Conservation (phyloP, 495 filamentous ascomycete species). For the Neurospora sp. region DNA sequence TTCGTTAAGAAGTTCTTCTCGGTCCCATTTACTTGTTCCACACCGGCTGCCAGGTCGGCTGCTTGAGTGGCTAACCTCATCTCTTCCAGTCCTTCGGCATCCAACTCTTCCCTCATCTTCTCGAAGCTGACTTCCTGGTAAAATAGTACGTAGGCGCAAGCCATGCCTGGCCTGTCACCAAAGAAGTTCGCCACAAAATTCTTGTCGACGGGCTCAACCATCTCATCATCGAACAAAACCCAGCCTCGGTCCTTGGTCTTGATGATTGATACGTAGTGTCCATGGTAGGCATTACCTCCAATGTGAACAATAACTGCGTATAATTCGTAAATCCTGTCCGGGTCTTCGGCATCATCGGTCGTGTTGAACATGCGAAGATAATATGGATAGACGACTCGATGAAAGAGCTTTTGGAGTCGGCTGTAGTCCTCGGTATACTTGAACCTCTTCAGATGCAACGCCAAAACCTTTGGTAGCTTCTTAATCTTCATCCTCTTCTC, state of each 20-base stretch:
- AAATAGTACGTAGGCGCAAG: slow-evolving; percentile 94
- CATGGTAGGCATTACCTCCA: slow-evolving; percentile 94
- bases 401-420: slow-evolving; percentile 90
- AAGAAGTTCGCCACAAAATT: slow-evolving; percentile 97
- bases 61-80: slow-evolving; percentile 46
- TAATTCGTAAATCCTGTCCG: slow-evolving; percentile 88
- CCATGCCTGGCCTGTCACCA: slow-evolving; percentile 80
- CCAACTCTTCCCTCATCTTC: slow-evolving; percentile 70
- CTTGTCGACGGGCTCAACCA: slow-evolving; percentile 96
- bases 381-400: slow-evolving; percentile 94
- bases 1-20: slow-evolving; percentile 22
- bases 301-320: slow-evolving; percentile 99
- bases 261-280: slow-evolving; percentile 95
- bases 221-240: slow-evolving; percentile 95
- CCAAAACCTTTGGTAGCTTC: slow-evolving; percentile 79
- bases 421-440: slow-evolving; percentile 96
- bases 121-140: slow-evolving; percentile 95
- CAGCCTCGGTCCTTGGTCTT: slow-evolving; percentile 95
- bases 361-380: slow-evolving; percentile 96
- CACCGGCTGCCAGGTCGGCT: slow-evolving; percentile 41
- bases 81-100: slow-evolving; percentile 65
- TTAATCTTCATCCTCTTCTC: slow-evolving; percentile 99
- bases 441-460: slow-evolving; percentile 90
- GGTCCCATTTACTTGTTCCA: slow-evolving; percentile 29
- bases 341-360: slow-evolving; percentile 91